Base-by-base conservation (phyloP, 2,329 filamentous ascomycete species). In the Botryosphaeria dothidea region DNA sequence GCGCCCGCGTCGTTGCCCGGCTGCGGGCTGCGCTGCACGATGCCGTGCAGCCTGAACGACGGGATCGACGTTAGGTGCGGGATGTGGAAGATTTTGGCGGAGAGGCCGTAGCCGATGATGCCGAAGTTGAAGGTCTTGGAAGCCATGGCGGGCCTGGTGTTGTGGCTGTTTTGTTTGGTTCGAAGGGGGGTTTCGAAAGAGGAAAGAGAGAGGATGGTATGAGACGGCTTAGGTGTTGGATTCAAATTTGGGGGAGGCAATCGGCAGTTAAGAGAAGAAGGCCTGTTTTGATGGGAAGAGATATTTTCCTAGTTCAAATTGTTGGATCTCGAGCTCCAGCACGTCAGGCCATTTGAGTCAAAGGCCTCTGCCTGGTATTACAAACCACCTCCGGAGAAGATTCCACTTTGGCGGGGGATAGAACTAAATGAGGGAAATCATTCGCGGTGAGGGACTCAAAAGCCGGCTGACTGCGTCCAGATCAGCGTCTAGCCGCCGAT, bases 71-170 rank as follows among this genome's bases (percentile, higher is more conserved):
- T 80, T 77, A 95, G 85, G 78, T 93, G 91, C 67, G 91, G 92
- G 73, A 94, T 92, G 78, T 95, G 91, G 79, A 94, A 95, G 79
- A 90, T 83, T 74, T 93, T 93, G 77, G 92, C 91, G 64, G 83
- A 85, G 72, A 87, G 75, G 70, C 86, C 86, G 74, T 87, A 88
- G 71, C 86, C 86, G 66, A 88, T 81, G 43, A 88, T 76, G 52
- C 84, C 85, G 64, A 87, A 82, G 67, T 87, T 88, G 74, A 62
- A 29, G 62, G 43, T 34, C 17, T 34, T 46, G 17, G 29, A 13
- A n/a, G 60, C 48, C 60, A 63, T 63, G 23, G 31, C 41, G 13
- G 17, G 23, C 27, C 3, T 29, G 31, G 45, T 52, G 46, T 31
- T 45, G 7, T n/a, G n/a, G n/a, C n/a, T n/a, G n/a, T n/a, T n/a